Base-by-base conservation (phyloP, 257 asterid genomes). In the Solanum phureja region DNA sequence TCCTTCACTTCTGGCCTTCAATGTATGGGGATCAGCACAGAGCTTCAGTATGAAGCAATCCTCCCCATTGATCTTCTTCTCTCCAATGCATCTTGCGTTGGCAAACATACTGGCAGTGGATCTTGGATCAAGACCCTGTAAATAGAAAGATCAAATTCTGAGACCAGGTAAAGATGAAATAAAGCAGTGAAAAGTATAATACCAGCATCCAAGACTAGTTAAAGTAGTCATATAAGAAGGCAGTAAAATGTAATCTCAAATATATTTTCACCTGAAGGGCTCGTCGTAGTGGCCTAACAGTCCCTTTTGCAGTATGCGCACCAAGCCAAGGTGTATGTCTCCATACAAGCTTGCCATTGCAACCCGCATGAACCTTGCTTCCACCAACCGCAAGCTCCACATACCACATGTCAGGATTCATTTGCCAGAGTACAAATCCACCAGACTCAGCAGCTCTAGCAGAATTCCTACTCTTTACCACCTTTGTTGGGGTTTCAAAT, bases 311-410 rank as follows among this genome's bases (percentile, higher is more conserved):
- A 4, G 98, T 86, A 90, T 96, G 99, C 0, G 98, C 98, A 10
- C 99, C 98, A 42, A 96, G 98, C 99, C 99, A 96, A 2, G 98
- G 98, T 0, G 99, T 96, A 90, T 96, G 99, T 88, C 98, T 90
- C 99, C 99, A 96, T 0, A 96, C 98, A 5, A 96, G 93, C 91
- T 95, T 95, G 71, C 99, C 98, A 49, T 96, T 96, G 89, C 99
- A 96, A 44, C 99, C 98, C 0, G 99, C 99, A 19, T 94, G 99
- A 44, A 95, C 98, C 87, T 96, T 96, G 92, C 98, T 95, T 35
- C 98, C 98, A 31, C 98, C 99, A 60, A 94, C 98, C 2, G 98
- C 94, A 72, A 96, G 98, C 94, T 96, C 99, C 9, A 95, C 98
- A 87, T 94, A 95, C 99, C 98, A 95, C 98, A 93, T 96, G 72